Evolutionary conservation across 345 rosid species (phyloP).

Genomic region (Leavenworthia alabamica): DNA sequence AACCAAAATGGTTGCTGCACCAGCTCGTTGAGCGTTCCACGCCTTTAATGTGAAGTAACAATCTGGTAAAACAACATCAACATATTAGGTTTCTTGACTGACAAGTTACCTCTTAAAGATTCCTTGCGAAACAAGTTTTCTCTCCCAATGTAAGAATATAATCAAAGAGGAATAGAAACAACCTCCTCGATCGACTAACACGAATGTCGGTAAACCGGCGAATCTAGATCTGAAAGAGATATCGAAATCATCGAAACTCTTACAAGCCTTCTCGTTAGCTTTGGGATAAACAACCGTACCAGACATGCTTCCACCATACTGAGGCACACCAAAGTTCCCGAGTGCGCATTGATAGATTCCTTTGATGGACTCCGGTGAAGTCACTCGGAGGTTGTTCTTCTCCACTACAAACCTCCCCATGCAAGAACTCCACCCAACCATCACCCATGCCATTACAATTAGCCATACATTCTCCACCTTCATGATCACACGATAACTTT

Average conservation of each 20-base stretch:
- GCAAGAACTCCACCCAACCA: background rate
- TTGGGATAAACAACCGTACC: conserved; percentile 71
- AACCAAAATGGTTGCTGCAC: conserved; percentile 93
- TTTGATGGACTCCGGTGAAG: conserved; percentile 86
- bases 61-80: conserved; percentile 38
- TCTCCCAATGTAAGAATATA: background rate
- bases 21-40: conserved; percentile 93
- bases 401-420: conserved; percentile 5
- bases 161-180: background rate
- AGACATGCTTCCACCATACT: conserved; percentile 98
- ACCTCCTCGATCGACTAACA: conserved; percentile 96
- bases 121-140: background rate
- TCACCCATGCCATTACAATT: background rate
- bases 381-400: conserved; percentile 36
- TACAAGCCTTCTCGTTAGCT: conserved; percentile 70
- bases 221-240: conserved; percentile 58
- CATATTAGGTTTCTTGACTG: background rate
- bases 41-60: conserved; percentile 94
- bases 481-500: background rate
- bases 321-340: conserved; percentile 95
- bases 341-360: conserved; percentile 84
- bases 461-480: background rate
- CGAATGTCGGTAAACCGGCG: conserved; percentile 70
- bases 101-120: background rate
- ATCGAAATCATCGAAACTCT: conserved; percentile 46